These are phyloP conservation scores for Apocynum venetum DNA, from an alignment of 257 asterid genomes.

Conservation along the genomic window DNA sequence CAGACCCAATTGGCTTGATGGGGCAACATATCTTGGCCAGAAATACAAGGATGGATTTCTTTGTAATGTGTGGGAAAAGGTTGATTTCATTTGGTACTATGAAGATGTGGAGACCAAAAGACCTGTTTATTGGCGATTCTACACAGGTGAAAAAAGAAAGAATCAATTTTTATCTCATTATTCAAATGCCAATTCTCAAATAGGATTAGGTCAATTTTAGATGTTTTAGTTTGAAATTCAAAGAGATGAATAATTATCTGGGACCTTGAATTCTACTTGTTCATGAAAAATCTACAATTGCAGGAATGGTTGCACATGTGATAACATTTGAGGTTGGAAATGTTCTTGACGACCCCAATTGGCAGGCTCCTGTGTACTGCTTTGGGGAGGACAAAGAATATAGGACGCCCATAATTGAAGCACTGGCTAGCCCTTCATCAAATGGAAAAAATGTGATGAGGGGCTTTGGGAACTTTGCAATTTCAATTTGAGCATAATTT, in stretches of 20 bases:
- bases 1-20: conserved; percentile 59
- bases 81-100: conserved; percentile 61
- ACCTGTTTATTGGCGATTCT: conserved; percentile 69
- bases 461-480: conserved; percentile 13
- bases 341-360: conserved; percentile 63
- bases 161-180: background rate
- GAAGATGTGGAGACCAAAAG: conserved; percentile 60
- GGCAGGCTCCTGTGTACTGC: conserved; percentile 82
- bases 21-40: conserved; percentile 54
- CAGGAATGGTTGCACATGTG: conserved; percentile 58
- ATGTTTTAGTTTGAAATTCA: background rate
- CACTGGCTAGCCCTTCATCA: conserved; percentile 12
- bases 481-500: conserved; percentile 7
- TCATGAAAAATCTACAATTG: conserved; percentile 10
- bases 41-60: conserved; percentile 54
- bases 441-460: conserved; percentile 28
- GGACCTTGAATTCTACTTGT: background rate
- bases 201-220: background rate
- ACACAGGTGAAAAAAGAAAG: conserved; percentile 26
- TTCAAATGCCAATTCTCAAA: background rate
- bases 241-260: background rate
- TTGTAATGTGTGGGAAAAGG: conserved; percentile 79
- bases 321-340: conserved; percentile 77
- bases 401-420: conserved; percentile 11
- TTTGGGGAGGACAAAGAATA: conserved; percentile 24